Base-by-base conservation (phyloP, 345 rosid species). In the Boechera divaricarpa region DNA sequence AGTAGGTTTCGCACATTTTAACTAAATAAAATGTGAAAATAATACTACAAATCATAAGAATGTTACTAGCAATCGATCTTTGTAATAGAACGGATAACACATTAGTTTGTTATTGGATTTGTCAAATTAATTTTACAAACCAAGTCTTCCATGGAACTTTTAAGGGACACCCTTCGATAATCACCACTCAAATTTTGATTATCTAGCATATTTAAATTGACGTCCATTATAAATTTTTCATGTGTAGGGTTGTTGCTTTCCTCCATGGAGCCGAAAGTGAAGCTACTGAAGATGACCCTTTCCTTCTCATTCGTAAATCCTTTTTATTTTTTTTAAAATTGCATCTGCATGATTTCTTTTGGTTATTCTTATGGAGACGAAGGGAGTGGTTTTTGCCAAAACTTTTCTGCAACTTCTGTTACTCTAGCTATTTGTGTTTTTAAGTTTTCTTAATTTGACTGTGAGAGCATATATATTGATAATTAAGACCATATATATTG, bases 161-260 rank as follows among this genome's bases (percentile, higher is more conserved):
- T 28, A 2, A 28, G 29, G 29, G 29, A 28, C 29, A 28, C 3
- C 29, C 3, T 28, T 28, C 29, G 29, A 28, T 28, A 28, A 28
- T 28, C 2, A 2, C 29, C 29, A 28, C 3, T 28, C 29, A 28
- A 28, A 28, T 28, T 28, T 35, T 38, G 41, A 10, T 38, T 38
- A 41, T 44, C 15, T 5, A 15, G n/a, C 6, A 16, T 15, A 48
- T 4, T 13, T 56, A 70, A 9, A 6, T 6, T 72, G 31, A 72
- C 13, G 39, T 61, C 10, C 29, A 36, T 60, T 66, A 31, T 9
- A 29, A 11, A 36, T 38, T 21, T 21, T 26, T 57, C n/a, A 36
- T 35, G 72, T 75, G 32, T 79, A 92, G 96, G 26, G 81, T 38
- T 92, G 89, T 77, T 90, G 91, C 85, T 84, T 87, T 80, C 87